A percentile compares a stretch with the other conserved stretches of the same genome.
Conservation (phyloP, 208 protist species). For the Blechomonas ayalai region DNA sequence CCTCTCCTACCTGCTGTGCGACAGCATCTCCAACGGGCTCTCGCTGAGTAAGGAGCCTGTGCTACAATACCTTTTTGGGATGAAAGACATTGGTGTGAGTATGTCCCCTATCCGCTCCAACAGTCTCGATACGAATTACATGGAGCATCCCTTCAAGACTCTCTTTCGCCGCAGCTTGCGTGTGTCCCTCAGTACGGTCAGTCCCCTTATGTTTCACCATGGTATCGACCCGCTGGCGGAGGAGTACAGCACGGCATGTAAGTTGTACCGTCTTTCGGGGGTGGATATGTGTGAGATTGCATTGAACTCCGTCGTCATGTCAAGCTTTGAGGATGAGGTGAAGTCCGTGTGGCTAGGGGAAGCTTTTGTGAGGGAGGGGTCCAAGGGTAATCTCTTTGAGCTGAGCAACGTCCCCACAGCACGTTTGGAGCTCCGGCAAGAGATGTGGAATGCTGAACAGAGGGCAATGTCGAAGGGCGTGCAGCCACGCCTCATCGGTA, state of each 20-base stretch:
- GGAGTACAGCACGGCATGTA: conserved; percentile 75
- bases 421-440: conserved; percentile 60
- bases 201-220: conserved; percentile 93
- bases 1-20: conserved; percentile 84
- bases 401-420: conserved; percentile 60
- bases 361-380: conserved; percentile 40
- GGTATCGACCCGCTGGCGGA: conserved; percentile 80
- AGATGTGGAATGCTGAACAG: conserved; percentile 71
- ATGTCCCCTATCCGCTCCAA: conserved; percentile 96
- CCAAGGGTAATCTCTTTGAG: conserved; percentile 48
- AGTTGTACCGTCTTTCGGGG: conserved; percentile 57
- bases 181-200: conserved; percentile 94
- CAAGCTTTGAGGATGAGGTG: conserved; percentile 46
- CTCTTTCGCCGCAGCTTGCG: conserved; percentile 94
- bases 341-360: conserved; percentile 69
- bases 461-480: too few species aligned
- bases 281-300: conserved; percentile 84
- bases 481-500: conserved; percentile 9
- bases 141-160: conserved; percentile 88
- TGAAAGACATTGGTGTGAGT: conserved; percentile 94
- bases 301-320: conserved; percentile 79
- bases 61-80: conserved; percentile 97
- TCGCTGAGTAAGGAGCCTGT: conserved; percentile 86
- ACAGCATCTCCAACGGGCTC: conserved; percentile 93
- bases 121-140: conserved; percentile 91